Conservation (phyloP, 345 rosid species). For the Brassica juncea region DNA sequence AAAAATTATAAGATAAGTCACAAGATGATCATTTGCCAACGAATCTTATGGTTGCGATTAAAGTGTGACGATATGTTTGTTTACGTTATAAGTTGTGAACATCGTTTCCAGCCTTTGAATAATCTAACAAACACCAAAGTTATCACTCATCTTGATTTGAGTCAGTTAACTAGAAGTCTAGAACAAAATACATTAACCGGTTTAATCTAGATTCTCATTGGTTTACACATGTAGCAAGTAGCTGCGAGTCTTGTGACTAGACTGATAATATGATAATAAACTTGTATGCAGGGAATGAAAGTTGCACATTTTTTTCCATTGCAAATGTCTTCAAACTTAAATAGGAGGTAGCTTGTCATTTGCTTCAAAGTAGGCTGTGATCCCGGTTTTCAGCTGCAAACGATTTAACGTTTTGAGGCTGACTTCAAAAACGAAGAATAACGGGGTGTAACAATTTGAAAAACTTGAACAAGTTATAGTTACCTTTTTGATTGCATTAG, state of each 20-base stretch:
- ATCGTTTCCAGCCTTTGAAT: not conserved
- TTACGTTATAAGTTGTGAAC: not conserved
- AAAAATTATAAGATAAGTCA: not conserved
- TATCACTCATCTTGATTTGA: not conserved
- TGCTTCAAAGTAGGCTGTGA: slow-evolving; percentile 35
- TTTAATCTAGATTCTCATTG: not conserved
- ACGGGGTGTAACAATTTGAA: not conserved
- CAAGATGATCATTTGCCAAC: not conserved
- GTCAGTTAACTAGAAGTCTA: not conserved
- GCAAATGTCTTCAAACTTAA: slow-evolving; percentile 5
- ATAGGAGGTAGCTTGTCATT: slow-evolving; percentile 25
- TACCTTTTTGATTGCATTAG: slow-evolving; percentile 52
- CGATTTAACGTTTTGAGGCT: slow-evolving; percentile 5
- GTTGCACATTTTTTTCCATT: slow-evolving; percentile 4
- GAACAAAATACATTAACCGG: not conserved
- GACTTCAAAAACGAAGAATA: not conserved
- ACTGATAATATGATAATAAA: slow-evolving; percentile 5
- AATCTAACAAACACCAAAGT: not conserved
- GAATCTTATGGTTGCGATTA: not conserved
- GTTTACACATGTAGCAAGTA: slow-evolving; percentile 8
- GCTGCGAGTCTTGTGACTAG: not conserved
- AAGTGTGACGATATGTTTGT: not conserved
- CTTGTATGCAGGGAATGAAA: not conserved
- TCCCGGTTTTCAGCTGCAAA: slow-evolving; percentile 49
- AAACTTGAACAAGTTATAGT: not conserved